These are phyloP conservation scores for Trichoderma guizhouense DNA, from an alignment of 2,329 filamentous ascomycete genomes.

Conservation along the genomic window DNA sequence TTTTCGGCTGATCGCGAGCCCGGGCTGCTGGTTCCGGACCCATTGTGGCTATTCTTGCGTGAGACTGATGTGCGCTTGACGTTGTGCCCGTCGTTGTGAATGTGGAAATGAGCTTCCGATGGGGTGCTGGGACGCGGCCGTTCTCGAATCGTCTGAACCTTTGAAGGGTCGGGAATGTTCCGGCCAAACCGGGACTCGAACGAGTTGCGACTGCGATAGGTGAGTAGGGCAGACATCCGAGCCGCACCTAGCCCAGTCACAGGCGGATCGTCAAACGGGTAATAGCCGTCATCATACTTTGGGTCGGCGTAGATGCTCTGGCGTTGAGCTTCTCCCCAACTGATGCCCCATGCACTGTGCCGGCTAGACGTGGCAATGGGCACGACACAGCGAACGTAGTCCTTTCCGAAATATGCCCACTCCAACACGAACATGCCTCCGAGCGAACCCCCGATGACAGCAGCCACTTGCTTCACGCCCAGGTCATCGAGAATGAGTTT, in stretches of 20 bases:
- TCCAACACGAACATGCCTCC: conserved; percentile 89
- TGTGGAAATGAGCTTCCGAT: conserved; percentile 71
- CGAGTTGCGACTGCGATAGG: conserved; percentile 93
- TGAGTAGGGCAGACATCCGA: conserved; percentile 93
- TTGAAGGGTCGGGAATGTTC: conserved; percentile 83
- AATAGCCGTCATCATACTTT: conserved; percentile 98
- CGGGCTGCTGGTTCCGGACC: conserved; percentile 29
- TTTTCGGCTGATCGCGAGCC: conserved; percentile 26
- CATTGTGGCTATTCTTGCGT: conserved; percentile 41
- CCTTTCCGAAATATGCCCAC: conserved; percentile 85
- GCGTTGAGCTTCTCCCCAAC: conserved; percentile 83
- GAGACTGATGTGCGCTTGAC: conserved; percentile 54
- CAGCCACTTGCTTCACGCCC: conserved; percentile 73
- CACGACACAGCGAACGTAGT: conserved; percentile 76
- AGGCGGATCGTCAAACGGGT: conserved; percentile 81
- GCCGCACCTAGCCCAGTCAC: conserved; percentile 84
- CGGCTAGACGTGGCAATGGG: conserved; percentile 81
- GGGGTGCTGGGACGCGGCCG: conserved; percentile 57
- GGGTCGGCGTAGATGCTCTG: conserved; percentile 97
- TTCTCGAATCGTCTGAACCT: conserved; percentile 77
- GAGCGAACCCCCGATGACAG: conserved; percentile 79
- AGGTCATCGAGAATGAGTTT: conserved; percentile 76
- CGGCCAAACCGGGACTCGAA: conserved; percentile 94
- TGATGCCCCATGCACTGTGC: conserved; percentile 87
- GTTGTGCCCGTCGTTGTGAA: conserved; percentile 79